phyloP scores from a whole-genome alignment of 2,329 filamentous ascomycete genomes.

The Dendryphion nanum region DNA sequence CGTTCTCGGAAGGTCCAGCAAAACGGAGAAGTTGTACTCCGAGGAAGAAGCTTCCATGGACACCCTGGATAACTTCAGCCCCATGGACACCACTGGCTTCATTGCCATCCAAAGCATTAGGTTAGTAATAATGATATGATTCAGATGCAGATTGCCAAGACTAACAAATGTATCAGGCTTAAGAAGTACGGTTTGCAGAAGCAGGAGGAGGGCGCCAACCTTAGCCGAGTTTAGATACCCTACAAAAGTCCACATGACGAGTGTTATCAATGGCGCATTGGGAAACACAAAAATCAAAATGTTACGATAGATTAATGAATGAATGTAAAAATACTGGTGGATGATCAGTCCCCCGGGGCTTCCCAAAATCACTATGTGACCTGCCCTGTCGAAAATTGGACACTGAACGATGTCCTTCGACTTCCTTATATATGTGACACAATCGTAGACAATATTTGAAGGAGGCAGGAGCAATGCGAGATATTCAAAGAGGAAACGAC shows the following conservation, averaged over 20 bases:
- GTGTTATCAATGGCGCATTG: background rate
- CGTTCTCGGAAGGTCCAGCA: constrained; percentile 58
- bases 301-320: background rate
- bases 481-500: no score
- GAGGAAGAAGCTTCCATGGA: constrained; percentile 69
- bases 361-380: background rate
- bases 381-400: background rate
- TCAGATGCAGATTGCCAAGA: no score
- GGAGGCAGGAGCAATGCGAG: no score
- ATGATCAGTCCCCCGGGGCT: background rate
- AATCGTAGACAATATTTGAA: no score
- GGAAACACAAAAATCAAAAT: background rate
- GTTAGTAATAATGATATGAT: background rate
- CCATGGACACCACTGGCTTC: constrained; percentile 65
- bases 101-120: constrained; percentile 67
- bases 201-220: constrained; percentile 29
- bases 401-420: no score
- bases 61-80: constrained; percentile 66
- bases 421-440: no score
- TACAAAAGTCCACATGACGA: no score
- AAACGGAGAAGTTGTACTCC: constrained; percentile 70
- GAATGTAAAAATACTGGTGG: no score
- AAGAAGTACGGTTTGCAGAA: constrained; percentile 45
- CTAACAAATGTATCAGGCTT: constrained; percentile 24
- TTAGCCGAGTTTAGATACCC: constrained; percentile 4